phyloP scores from a whole-genome alignment of 208 protist genomes.

The Leishmania arabica region DNA sequence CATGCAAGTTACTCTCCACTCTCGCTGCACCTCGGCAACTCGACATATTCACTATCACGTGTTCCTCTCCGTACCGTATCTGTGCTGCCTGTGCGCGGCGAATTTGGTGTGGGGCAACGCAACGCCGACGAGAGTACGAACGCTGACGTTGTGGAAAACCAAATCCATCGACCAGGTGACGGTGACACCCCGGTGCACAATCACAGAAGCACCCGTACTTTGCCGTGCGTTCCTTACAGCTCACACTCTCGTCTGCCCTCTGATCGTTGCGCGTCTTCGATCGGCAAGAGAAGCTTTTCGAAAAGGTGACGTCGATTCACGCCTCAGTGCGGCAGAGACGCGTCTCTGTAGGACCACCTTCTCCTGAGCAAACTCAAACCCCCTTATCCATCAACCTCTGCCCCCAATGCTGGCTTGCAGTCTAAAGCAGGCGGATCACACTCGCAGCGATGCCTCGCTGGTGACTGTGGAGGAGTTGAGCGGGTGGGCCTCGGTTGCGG shows the following conservation, averaged over 20 bases:
- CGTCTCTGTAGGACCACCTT: background rate
- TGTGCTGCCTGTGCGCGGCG: background rate
- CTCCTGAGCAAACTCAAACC: background rate
- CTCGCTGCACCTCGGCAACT: background rate
- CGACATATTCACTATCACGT: background rate
- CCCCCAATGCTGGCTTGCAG: slow-evolving; percentile 12
- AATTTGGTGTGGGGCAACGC: background rate
- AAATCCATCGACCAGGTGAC: background rate
- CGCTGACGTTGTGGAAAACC: background rate
- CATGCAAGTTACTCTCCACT: background rate
- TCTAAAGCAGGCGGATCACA: background rate
- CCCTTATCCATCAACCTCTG: background rate
- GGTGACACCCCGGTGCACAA: background rate
- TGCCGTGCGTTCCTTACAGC: background rate
- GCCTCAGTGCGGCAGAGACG: background rate
- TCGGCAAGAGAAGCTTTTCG: background rate
- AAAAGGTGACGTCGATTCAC: background rate
- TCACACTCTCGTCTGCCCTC: background rate
- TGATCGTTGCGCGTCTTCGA: background rate
- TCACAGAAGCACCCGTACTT: background rate
- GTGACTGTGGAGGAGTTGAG: slow-evolving; percentile 22
- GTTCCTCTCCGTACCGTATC: background rate
- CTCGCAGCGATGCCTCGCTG: background rate
- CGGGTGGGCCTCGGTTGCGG: slow-evolving; percentile 39
- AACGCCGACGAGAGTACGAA: background rate